Conservation (phyloP, 345 rosid genomes). For the Gossypium anomalum region DNA sequence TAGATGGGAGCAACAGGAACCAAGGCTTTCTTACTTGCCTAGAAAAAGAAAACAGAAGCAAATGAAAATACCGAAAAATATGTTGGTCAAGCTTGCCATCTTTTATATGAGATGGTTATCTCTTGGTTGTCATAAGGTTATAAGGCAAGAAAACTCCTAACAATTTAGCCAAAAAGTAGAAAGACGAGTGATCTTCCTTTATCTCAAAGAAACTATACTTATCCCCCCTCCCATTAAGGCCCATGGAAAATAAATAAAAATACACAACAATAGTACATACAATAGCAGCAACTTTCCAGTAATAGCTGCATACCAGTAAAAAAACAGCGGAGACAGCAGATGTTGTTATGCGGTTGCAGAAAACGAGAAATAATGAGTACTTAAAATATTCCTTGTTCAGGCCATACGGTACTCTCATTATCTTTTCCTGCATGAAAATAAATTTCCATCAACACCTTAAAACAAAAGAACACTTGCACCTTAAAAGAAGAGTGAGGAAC, state of each 20-base stretch:
- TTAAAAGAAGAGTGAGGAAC: neutral
- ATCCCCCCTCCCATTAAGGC: neutral
- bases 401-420: constrained; percentile 90
- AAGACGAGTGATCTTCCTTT: too few relatives aligned
- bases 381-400: constrained; percentile 64
- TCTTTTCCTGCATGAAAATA: constrained; percentile 59
- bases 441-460: constrained; percentile 11
- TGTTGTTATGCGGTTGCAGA: constrained; percentile 84
- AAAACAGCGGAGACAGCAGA: constrained; percentile 79
- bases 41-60: constrained; percentile 12
- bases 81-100: neutral
- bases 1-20: constrained; percentile 90
- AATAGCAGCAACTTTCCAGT: neutral
- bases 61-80: neutral
- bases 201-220: neutral
- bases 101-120: neutral
- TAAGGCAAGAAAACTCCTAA: neutral
- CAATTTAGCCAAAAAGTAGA: neutral
- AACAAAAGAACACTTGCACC: neutral
- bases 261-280: neutral
- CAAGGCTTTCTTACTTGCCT: constrained; percentile 82
- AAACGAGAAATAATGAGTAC: constrained; percentile 84
- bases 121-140: neutral
- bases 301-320: constrained; percentile 45
- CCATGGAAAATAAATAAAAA: neutral